Evolutionary conservation across 176 grass and related monocot genomes (phyloP).

Genomic region (Triticum urartu): DNA sequence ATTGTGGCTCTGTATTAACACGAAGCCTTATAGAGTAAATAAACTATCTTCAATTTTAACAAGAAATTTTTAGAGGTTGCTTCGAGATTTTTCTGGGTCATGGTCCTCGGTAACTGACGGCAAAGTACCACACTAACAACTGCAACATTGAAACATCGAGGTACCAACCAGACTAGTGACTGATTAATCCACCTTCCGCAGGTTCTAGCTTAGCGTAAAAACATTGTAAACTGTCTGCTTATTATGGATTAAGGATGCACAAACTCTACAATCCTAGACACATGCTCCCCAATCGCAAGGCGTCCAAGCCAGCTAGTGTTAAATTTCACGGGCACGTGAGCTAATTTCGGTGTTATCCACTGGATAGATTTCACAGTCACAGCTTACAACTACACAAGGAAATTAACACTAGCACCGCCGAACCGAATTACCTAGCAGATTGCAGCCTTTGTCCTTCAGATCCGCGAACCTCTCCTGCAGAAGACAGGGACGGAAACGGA

Average conservation of each 20-base stretch:
- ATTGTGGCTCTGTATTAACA: slow-evolving; percentile 17
- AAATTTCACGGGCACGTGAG: not conserved
- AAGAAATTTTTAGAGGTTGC: slow-evolving; percentile 13
- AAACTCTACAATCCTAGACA: not conserved
- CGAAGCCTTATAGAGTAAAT: not conserved
- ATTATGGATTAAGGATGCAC: not conserved
- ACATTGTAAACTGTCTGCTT: not conserved
- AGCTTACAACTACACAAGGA: not conserved
- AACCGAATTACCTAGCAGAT: slow-evolving; percentile 63
- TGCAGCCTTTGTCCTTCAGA: slow-evolving; percentile 73
- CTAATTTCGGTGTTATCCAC: not conserved
- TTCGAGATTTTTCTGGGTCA: slow-evolving; percentile 3
- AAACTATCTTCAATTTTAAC: not conserved
- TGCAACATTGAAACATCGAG: not conserved
- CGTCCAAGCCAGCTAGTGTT: not conserved
- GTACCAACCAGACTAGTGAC: not conserved
- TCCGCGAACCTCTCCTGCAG: slow-evolving; percentile 83
- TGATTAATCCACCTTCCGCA: no score
- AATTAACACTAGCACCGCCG: not conserved
- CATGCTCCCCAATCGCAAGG: not conserved
- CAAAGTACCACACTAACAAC: not conserved
- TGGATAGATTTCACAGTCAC: not conserved
- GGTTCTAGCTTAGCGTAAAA: not conserved
- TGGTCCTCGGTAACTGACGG: not conserved
- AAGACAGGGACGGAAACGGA: slow-evolving; percentile 1